Evolutionary conservation across 116 monocot species (phyloP).

Genomic region (Zostera marina): DNA sequence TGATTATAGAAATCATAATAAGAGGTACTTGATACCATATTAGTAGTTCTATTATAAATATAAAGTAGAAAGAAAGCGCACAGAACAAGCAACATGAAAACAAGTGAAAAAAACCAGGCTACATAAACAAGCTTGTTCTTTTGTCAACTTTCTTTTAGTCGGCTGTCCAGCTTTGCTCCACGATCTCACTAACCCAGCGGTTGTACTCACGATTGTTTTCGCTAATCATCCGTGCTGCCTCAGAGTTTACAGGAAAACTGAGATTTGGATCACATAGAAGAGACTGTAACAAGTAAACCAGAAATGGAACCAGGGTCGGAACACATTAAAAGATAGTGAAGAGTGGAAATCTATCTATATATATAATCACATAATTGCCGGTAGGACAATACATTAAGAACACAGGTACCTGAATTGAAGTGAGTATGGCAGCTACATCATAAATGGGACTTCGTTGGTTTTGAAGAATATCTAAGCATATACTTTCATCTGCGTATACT

Average conservation of each 20-base stretch:
- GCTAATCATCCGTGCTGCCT: conserved; percentile 50
- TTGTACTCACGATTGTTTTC: conserved; percentile 55
- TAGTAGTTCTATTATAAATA: too few species aligned
- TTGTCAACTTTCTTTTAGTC: conserved; percentile 9
- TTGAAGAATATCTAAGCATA: conserved; percentile 56
- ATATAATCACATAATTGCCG: background rate
- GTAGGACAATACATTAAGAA: background rate
- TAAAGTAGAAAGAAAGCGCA: too few species aligned
- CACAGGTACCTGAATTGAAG: conserved; percentile 30
- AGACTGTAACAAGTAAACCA: conserved; percentile 17
- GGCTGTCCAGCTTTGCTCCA: conserved; percentile 55
- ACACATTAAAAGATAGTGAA: background rate
- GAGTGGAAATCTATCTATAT: background rate
- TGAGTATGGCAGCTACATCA: conserved; percentile 41
- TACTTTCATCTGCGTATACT: conserved; percentile 67
- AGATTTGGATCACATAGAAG: conserved; percentile 56
- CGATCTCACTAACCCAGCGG: conserved; percentile 35
- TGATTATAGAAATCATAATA: too few species aligned
- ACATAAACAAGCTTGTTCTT: too few species aligned
- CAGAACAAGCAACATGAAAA: too few species aligned
- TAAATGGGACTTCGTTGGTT: conserved; percentile 56
- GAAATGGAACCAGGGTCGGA: too few species aligned
- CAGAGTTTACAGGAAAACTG: conserved; percentile 51
- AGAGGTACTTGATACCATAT: too few species aligned
- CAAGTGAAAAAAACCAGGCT: too few species aligned